A percentile compares a stretch with the other conserved stretches of the same genome.
phyloP scores from a whole-genome alignment of 495 filamentous ascomycete genomes.

The Trypethelium eluteriae region DNA sequence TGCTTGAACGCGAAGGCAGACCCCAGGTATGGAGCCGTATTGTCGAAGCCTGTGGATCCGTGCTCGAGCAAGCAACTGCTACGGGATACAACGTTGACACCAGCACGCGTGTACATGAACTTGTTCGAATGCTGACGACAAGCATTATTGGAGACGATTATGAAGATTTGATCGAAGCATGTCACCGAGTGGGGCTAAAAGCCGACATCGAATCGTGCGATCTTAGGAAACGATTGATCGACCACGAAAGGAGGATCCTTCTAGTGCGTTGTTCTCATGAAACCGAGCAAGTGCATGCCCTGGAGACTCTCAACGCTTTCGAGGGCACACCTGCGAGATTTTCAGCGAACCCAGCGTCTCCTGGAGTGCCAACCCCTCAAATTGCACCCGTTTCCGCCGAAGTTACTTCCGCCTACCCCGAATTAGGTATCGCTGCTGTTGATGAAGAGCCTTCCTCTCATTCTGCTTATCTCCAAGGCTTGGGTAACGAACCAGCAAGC shows the following conservation, averaged over 20 bases:
- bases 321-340: no score
- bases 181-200: not conserved
- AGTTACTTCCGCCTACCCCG: not conserved
- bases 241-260: not conserved
- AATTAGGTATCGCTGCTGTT: not conserved
- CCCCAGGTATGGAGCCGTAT: not conserved
- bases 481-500: not conserved
- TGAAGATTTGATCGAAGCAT: not conserved
- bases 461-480: not conserved
- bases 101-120: not conserved
- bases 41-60: not conserved
- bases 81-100: not conserved
- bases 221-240: not conserved
- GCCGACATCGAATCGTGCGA: not conserved
- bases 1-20: not conserved
- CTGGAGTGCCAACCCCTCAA: not conserved
- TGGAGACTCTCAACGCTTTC: no score
- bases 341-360: not conserved
- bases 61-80: not conserved
- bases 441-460: not conserved
- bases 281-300: no score
- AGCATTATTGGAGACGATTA: not conserved
- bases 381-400: not conserved
- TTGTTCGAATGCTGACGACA: not conserved
- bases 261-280: not conserved